Percentiles rank a stretch among this genome's conserved stretches.
Evolutionary conservation across 192 early-diverging fungal genomes (phyloP).

Genomic region (Coemansia sp.): DNA sequence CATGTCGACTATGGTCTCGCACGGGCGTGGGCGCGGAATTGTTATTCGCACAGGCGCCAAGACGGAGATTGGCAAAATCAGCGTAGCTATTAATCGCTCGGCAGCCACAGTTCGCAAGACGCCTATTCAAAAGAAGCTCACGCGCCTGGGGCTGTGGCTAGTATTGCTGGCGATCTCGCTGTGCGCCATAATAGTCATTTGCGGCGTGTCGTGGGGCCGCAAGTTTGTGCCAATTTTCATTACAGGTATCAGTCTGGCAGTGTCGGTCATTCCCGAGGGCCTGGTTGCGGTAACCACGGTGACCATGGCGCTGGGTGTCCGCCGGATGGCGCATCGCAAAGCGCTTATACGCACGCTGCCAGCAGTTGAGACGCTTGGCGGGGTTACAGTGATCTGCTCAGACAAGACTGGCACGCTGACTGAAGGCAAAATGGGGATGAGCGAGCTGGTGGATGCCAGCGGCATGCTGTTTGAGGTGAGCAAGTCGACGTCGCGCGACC

Average conservation of each 20-base stretch:
- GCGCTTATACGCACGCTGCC: slow-evolving; percentile 91
- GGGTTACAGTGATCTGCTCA: slow-evolving; percentile 95
- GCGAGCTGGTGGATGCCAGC: slow-evolving; percentile 60
- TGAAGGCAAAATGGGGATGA: slow-evolving; percentile 94
- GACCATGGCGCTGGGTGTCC: slow-evolving; percentile 96
- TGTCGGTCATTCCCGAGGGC: slow-evolving; percentile 97
- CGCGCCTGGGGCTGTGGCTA: slow-evolving; percentile 77
- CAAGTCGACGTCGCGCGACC: slow-evolving; percentile 68
- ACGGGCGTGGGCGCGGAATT: slow-evolving; percentile 88
- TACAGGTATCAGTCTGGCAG: slow-evolving; percentile 86
- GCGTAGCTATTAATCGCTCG: slow-evolving; percentile 74
- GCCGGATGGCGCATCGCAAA: slow-evolving; percentile 83
- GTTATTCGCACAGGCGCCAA: slow-evolving; percentile 84
- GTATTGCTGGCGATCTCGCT: slow-evolving; percentile 79
- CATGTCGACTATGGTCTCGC: slow-evolving; percentile 90
- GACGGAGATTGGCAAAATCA: slow-evolving; percentile 96
- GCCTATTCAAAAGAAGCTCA: slow-evolving; percentile 74
- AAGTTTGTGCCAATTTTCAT: slow-evolving; percentile 71
- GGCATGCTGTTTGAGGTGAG: slow-evolving; percentile 41
- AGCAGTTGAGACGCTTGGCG: slow-evolving; percentile 92
- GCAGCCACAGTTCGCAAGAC: slow-evolving; percentile 58
- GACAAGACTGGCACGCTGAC: slow-evolving; percentile 98
- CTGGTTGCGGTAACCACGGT: slow-evolving; percentile 96
- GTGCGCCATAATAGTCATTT: slow-evolving; percentile 80
- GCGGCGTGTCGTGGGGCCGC: slow-evolving; percentile 72